Evolutionary conservation across 2,329 filamentous ascomycete genomes (phyloP).

Genomic region (Trichoderma sp.): DNA sequence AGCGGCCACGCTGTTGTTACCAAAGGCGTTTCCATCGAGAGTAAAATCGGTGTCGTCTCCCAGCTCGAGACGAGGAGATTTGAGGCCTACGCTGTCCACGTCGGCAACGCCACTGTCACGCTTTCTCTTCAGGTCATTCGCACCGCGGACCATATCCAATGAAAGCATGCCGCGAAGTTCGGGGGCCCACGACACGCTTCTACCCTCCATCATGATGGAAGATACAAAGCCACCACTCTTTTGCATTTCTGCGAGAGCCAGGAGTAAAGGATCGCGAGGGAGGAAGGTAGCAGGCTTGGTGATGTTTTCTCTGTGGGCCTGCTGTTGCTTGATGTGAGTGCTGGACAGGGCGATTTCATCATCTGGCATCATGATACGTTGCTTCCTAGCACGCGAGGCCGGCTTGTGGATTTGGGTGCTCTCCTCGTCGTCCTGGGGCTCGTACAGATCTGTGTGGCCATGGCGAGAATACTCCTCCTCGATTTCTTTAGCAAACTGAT

Average conservation of each 20-base stretch:
- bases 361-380: conserved; percentile 82
- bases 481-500: conserved; percentile 60
- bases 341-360: conserved; percentile 75
- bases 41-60: conserved; percentile 64
- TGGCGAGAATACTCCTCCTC: conserved; percentile 59
- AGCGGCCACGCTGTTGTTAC: conserved; percentile 54
- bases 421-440: conserved; percentile 60
- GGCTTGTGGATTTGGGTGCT: conserved; percentile 64
- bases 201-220: conserved; percentile 79
- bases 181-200: conserved; percentile 81
- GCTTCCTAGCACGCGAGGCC: conserved; percentile 71
- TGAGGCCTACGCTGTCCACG: conserved; percentile 67
- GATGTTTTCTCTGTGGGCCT: conserved; percentile 83
- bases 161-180: conserved; percentile 93
- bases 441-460: conserved; percentile 61
- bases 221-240: conserved; percentile 87
- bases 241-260: conserved; percentile 89
- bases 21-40: conserved; percentile 52
- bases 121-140: conserved; percentile 88
- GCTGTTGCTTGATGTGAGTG: conserved; percentile 80
- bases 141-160: conserved; percentile 73
- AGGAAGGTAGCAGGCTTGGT: conserved; percentile 80
- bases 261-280: conserved; percentile 80
- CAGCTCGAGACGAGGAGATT: conserved; percentile 69
- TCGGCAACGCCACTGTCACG: conserved; percentile 85